Conservation (phyloP, 1,139 yeast species). For the Pichia sp. region DNA sequence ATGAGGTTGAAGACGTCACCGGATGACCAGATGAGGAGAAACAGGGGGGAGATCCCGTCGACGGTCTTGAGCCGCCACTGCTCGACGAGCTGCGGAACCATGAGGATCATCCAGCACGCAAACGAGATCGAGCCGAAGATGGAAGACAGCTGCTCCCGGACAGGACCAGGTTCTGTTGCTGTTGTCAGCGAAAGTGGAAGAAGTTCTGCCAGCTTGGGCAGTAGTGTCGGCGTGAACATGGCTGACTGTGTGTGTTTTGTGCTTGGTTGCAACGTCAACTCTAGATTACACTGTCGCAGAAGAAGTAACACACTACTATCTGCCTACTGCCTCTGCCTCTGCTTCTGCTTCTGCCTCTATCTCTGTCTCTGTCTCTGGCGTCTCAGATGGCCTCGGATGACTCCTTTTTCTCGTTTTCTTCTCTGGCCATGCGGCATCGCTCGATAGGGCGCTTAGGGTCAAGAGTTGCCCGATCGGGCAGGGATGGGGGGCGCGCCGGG, state of each 20-base stretch:
- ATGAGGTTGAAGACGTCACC: constrained; percentile 68
- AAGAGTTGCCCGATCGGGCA: constrained; percentile 1
- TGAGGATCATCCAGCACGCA: constrained; percentile 75
- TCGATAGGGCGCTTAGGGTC: neutral
- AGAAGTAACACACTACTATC: too few relatives aligned
- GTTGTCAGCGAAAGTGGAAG: neutral
- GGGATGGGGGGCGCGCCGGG: neutral
- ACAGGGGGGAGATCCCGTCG: constrained; percentile 72
- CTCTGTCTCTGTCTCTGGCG: neutral
- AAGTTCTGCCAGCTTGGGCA: neutral
- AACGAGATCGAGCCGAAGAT: constrained; percentile 64
- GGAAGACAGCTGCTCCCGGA: constrained; percentile 49
- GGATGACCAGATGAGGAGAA: constrained; percentile 64
- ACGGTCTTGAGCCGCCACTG: constrained; percentile 78
- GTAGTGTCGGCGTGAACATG: neutral
- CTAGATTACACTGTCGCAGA: too few relatives aligned
- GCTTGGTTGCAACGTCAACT: too few relatives aligned
- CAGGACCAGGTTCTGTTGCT: neutral
- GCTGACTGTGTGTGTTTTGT: neutral
- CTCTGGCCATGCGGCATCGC: neutral
- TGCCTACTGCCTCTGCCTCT: too few relatives aligned
- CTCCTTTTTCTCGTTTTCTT: neutral
- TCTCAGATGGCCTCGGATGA: neutral
- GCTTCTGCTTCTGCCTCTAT: neutral
- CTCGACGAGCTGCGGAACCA: constrained; percentile 75